Evolutionary conservation across 805 yeast genomes (phyloP).

Genomic region (Candida parachauliodes): DNA sequence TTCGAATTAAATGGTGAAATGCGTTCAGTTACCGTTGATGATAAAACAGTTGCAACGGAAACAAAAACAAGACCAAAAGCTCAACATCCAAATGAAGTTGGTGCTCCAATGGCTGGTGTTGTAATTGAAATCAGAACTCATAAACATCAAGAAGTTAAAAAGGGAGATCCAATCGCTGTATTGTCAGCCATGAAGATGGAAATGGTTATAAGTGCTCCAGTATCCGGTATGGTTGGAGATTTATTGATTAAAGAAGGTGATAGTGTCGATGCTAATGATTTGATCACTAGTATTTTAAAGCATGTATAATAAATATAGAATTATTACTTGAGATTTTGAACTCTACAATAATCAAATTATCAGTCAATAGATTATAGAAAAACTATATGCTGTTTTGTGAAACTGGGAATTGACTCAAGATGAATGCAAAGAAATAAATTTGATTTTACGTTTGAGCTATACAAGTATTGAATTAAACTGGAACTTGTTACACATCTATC

Average conservation of each 20-base stretch:
- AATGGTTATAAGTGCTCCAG: constrained; percentile 94
- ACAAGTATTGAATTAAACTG: too few relatives aligned
- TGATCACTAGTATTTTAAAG: constrained; percentile 47
- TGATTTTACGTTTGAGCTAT: too few relatives aligned
- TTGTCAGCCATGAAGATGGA: constrained; percentile 99
- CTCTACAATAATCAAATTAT: too few relatives aligned
- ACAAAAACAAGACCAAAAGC: constrained; percentile 88
- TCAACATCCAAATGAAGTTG: constrained; percentile 86
- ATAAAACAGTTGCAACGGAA: constrained; percentile 82
- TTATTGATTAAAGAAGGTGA: constrained; percentile 85
- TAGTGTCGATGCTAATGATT: constrained; percentile 91
- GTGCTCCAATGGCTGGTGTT: constrained; percentile 99
- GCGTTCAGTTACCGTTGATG: constrained; percentile 91
- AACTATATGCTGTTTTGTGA: too few relatives aligned
- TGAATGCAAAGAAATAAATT: too few relatives aligned
- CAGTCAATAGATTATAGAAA: too few relatives aligned
- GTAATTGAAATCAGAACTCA: constrained; percentile 91
- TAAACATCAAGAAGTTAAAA: constrained; percentile 83
- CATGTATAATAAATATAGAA: constrained; percentile 8
- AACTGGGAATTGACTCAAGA: too few relatives aligned
- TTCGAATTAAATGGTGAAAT: constrained; percentile 98
- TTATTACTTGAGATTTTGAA: not conserved
- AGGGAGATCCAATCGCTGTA: constrained; percentile 94
- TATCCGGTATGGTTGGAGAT: constrained; percentile 77
- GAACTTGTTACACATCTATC: too few relatives aligned